phyloP scores from a whole-genome alignment of 148 eudicot genomes.

The Gaultheria prostrata region DNA sequence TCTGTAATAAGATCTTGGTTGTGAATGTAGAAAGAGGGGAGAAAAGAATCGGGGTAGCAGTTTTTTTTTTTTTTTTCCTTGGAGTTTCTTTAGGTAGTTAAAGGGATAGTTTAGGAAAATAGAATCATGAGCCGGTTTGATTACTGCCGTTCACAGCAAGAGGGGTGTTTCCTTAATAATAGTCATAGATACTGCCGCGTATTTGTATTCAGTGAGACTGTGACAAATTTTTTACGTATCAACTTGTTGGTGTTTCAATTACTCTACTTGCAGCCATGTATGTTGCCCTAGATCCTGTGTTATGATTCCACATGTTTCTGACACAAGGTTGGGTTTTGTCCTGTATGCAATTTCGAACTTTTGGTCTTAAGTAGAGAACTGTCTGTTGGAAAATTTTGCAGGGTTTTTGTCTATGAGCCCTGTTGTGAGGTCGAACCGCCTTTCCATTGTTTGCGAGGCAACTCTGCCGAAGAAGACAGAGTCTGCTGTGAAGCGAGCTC shows the following conservation, averaged over 20 bases:
- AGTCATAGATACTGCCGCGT: too few species aligned
- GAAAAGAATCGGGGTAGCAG: too few species aligned
- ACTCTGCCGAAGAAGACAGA: constrained; percentile 58
- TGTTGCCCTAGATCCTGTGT: background rate
- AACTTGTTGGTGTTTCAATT: background rate
- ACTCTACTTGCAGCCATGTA: background rate
- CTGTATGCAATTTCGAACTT: background rate
- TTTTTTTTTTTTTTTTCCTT: too few species aligned
- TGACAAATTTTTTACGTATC: background rate
- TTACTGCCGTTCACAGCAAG: too few species aligned
- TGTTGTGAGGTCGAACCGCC: constrained; percentile 30
- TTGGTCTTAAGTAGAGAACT: background rate
- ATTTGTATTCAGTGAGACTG: too few species aligned
- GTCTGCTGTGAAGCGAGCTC: constrained; percentile 79
- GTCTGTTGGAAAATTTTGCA: constrained; percentile 13
- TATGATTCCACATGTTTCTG: background rate
- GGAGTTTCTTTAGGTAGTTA: too few species aligned
- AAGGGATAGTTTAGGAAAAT: too few species aligned
- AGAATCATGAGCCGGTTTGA: too few species aligned
- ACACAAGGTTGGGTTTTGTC: background rate
- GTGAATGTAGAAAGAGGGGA: too few species aligned
- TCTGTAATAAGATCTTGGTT: too few species aligned
- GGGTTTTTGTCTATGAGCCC: constrained; percentile 46
- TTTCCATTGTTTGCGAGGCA: constrained; percentile 67
- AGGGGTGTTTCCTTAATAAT: too few species aligned